phyloP scores from a whole-genome alignment of 2,329 filamentous ascomycete species.

The Niveomyces coronatus region DNA sequence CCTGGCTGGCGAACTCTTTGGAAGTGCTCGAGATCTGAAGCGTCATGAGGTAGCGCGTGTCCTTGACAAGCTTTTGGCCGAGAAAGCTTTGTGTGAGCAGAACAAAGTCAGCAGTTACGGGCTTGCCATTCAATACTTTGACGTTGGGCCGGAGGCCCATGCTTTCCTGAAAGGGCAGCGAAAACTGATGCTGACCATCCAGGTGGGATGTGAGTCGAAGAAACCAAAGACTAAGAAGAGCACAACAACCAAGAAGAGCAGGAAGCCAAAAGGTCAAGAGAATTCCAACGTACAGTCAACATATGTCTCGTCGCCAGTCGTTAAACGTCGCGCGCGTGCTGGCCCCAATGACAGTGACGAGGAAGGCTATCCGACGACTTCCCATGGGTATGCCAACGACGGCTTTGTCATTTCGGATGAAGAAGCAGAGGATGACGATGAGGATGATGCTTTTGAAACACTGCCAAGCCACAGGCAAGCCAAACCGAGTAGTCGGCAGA shows the following conservation, averaged over 20 bases:
- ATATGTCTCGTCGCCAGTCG: conserved; percentile 44
- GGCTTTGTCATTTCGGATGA: conserved; percentile 38
- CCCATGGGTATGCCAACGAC: conserved; percentile 37
- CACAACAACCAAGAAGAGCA: conserved; percentile 17
- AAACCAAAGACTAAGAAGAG: conserved; percentile 9
- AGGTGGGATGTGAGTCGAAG: conserved; percentile 19
- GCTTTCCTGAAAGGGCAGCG: conserved; percentile 34
- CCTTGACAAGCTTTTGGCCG: conserved; percentile 64
- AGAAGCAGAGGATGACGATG: conserved; percentile 23
- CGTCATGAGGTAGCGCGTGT: conserved; percentile 72
- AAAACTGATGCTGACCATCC: conserved; percentile 35
- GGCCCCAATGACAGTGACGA: conserved; percentile 19
- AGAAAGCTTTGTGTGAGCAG: conserved; percentile 63
- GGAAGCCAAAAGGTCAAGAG: conserved; percentile 23
- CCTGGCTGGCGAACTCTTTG: conserved; percentile 48
- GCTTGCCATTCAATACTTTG: conserved; percentile 67
- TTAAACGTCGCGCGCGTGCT: conserved; percentile 21
- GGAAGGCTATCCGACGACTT: conserved; percentile 28
- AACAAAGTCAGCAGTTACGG: conserved; percentile 42
- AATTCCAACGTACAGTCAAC: conserved; percentile 33
- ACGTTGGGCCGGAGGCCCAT: conserved; percentile 31
- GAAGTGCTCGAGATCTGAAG: conserved; percentile 58
- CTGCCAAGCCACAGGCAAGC: conserved; percentile 28
- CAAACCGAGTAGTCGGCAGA: conserved; percentile 19
- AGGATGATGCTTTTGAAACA: conserved; percentile 38